These are phyloP conservation scores for Blepharisma japonicum DNA, from an alignment of 73 alveolate genomes.

Conservation along the genomic window DNA sequence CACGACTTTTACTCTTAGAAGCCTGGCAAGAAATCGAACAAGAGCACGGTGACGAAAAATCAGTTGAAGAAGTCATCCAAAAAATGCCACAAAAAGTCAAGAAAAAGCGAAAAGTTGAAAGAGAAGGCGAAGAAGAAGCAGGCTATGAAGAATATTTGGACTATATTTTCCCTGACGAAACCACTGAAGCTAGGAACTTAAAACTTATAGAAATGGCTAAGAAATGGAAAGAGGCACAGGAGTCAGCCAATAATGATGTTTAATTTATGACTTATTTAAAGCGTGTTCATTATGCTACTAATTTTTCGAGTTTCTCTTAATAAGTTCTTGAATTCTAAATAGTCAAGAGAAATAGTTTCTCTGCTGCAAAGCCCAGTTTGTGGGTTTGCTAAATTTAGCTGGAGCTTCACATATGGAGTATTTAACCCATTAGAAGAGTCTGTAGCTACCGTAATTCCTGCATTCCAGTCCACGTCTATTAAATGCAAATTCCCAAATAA, in stretches of 20 bases:
- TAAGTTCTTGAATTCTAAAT: not conserved
- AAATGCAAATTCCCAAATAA: not conserved
- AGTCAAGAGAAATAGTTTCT: constrained; percentile 9
- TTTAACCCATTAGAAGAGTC: not conserved
- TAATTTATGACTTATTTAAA: too few species aligned
- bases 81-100: constrained; percentile 72
- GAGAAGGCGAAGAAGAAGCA: constrained; percentile 74
- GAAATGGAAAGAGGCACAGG: constrained; percentile 49
- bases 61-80: constrained; percentile 49
- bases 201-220: constrained; percentile 74
- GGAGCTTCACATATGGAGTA: constrained; percentile 15
- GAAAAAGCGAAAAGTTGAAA: constrained; percentile 70
- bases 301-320: not conserved
- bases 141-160: constrained; percentile 88
- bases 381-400: constrained; percentile 14
- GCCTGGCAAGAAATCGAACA: constrained; percentile 69
- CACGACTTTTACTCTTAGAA: constrained; percentile 74
- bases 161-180: constrained; percentile 88
- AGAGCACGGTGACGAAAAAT: constrained; percentile 51
- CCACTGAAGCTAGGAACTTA: constrained; percentile 46
- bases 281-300: too few species aligned
- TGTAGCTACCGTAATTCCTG: constrained; percentile 25
- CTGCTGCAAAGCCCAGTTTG: not conserved
- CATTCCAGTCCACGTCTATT: constrained; percentile 20
- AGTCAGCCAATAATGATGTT: too few species aligned